phyloP scores from a whole-genome alignment of 371 early-diverging fungal species.

The Mucor irregularis region DNA sequence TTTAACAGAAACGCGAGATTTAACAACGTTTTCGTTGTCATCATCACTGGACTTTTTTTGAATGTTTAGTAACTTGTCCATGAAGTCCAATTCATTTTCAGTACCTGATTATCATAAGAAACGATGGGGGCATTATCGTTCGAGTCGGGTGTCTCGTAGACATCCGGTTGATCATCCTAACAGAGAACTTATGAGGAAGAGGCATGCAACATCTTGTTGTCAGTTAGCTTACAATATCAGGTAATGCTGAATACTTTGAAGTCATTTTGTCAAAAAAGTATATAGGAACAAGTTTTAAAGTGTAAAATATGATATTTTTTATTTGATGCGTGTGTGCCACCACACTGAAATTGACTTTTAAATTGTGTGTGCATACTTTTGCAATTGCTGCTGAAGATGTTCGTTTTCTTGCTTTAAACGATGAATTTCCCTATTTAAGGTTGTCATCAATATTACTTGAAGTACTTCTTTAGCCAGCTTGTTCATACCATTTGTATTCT shows the following conservation, averaged over 20 bases:
- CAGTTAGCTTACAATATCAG: conserved; percentile 61
- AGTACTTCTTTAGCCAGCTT: not conserved
- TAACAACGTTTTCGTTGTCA: conserved; percentile 58
- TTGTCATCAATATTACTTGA: not conserved
- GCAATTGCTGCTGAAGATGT: not conserved
- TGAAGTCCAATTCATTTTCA: no score
- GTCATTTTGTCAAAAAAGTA: conserved; percentile 32
- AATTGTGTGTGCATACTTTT: no score
- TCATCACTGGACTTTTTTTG: conserved; percentile 52
- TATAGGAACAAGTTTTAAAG: not conserved
- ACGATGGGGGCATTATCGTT: conserved; percentile 42
- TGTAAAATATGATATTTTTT: no score
- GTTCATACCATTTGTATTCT: conserved; percentile 13
- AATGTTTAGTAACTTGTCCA: not conserved
- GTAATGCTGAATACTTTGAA: conserved; percentile 70
- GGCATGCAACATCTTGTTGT: not conserved
- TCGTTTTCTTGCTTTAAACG: conserved; percentile 9
- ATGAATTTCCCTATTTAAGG: conserved; percentile 1
- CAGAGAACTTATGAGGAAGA: not conserved
- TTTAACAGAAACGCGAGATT: conserved; percentile 55
- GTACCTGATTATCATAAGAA: conserved; percentile 63
- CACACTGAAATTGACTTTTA: no score
- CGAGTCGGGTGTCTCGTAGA: conserved; percentile 82
- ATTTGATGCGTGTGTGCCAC: no score
- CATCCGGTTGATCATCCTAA: conserved; percentile 81